phyloP scores from a whole-genome alignment of 345 rosid species.

The Camelina hispida region DNA sequence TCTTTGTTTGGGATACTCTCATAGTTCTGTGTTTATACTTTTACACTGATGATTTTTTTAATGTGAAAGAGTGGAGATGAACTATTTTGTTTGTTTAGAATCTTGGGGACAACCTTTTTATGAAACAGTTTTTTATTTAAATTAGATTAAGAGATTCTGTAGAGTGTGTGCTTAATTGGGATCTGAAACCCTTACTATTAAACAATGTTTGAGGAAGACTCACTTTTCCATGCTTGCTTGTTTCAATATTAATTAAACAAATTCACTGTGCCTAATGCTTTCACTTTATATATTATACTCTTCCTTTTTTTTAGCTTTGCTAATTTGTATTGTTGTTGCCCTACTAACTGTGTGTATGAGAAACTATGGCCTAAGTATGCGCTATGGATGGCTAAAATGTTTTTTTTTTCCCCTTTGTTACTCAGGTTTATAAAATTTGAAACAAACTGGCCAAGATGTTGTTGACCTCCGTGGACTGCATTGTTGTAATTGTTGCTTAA shows the following conservation, averaged over 20 bases:
- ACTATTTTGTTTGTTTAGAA: not conserved
- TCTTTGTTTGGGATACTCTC: not conserved
- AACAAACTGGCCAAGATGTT: not conserved
- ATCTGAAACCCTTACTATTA: slow-evolving; percentile 33
- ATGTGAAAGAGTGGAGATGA: slow-evolving; percentile 1
- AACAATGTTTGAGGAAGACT: slow-evolving; percentile 25
- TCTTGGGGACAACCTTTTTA: not conserved
- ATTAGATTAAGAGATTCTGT: slow-evolving; percentile 32
- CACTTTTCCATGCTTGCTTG: slow-evolving; percentile 27
- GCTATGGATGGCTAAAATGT: slow-evolving; percentile 6
- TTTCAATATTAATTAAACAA: slow-evolving; percentile 8
- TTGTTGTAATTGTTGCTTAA: slow-evolving; percentile 26
- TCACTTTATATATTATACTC: slow-evolving; percentile 17
- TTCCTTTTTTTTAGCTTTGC: slow-evolving; percentile 2
- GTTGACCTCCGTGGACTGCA: slow-evolving; percentile 21
- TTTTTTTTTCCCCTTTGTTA: not conserved
- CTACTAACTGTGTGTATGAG: no score
- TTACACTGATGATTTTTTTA: no score
- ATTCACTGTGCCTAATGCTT: slow-evolving; percentile 25
- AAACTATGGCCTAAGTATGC: no score
- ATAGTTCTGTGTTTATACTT: not conserved
- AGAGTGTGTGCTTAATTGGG: slow-evolving; percentile 40
- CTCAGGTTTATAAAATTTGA: slow-evolving; percentile 33
- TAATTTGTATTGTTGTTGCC: not conserved
- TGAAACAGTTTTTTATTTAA: slow-evolving; percentile 6